Conservation (phyloP, 164 flowering plant species). For the Macadamia integrifolia region DNA sequence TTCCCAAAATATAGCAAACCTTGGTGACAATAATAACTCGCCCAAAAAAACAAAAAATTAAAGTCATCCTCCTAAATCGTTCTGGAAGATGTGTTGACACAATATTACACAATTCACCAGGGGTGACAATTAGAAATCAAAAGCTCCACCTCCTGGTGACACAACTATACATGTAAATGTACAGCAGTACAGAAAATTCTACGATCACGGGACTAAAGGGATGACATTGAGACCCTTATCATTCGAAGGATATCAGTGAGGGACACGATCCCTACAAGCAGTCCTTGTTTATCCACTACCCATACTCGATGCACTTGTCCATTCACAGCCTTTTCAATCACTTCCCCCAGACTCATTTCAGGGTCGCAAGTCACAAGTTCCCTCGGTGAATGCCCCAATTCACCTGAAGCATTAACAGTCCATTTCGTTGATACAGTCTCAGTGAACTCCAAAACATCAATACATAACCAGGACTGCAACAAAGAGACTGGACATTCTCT, state of each 20-base stretch:
- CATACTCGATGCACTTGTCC: conserved; percentile 67
- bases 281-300: conserved; percentile 47
- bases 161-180: no score
- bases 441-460: not conserved
- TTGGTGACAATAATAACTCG: no score
- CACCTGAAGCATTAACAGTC: not conserved
- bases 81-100: no score
- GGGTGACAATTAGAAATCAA: no score
- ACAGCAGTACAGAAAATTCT: no score
- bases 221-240: conserved; percentile 26
- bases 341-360: conserved; percentile 31
- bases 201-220: not conserved
- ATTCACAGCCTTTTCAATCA: conserved; percentile 42
- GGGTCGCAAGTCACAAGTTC: conserved; percentile 10
- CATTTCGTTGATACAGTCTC: conserved; percentile 10
- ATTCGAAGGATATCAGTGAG: conserved; percentile 56
- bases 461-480: conserved; percentile 32
- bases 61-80: no score
- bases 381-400: conserved; percentile 2
- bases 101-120: no score
- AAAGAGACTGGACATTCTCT: conserved; percentile 27
- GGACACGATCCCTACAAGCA: conserved; percentile 53
- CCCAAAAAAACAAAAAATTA: no score
- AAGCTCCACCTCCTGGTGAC: no score
- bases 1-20: no score